Base-by-base conservation (phyloP, 108 stramenopile species). In the Nitzschia palea region DNA sequence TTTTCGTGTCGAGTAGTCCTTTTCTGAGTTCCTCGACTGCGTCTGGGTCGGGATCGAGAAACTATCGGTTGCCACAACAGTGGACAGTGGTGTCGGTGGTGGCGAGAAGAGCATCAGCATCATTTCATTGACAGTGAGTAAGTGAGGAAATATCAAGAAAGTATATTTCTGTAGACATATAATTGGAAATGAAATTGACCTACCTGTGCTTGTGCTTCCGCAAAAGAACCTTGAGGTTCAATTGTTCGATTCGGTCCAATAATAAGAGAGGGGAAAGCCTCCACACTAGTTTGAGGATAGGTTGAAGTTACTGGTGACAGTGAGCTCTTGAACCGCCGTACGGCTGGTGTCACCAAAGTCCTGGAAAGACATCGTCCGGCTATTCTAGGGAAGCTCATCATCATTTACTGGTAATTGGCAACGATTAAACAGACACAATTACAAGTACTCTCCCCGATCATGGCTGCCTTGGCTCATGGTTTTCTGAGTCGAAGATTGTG, bases 181-280 rank as follows among this genome's bases (percentile, higher is more conserved):
- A 18, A 18, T 5, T 50, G 14, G 18, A 5, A 20, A 5, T 14
- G 22, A 9, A 20, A 18, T 30, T 15, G 5, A 62, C 81, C 33
- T 57, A 84, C 83, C 70, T 73, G 62, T 20, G 90, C 89, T 66
- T 92, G 91, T 26, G 94, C 90, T 63, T 88, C 88, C 0, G 94
- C 94, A 85, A 95, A 95, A 43, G 86, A 77, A 0, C 94, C 94
- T 55, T 79, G 83, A 2, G 91, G 80, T 20, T 73, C 37, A 15
- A 90, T 65, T 2, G 65, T 60, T 31, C 62, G 55, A 63, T 83
- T 57, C 8, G 87, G 69, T 0, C 88, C 83, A 48, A 91, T 84
- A 0, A 94, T 37, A 31, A 94, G 65, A 1, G 88, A 91, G 9
- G 93, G 93, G 55, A 94, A 94, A 30, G 63, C 27, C 14, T 76